Evolutionary conservation across 345 rosid species (phyloP).

Genomic region (Populus tremula): DNA sequence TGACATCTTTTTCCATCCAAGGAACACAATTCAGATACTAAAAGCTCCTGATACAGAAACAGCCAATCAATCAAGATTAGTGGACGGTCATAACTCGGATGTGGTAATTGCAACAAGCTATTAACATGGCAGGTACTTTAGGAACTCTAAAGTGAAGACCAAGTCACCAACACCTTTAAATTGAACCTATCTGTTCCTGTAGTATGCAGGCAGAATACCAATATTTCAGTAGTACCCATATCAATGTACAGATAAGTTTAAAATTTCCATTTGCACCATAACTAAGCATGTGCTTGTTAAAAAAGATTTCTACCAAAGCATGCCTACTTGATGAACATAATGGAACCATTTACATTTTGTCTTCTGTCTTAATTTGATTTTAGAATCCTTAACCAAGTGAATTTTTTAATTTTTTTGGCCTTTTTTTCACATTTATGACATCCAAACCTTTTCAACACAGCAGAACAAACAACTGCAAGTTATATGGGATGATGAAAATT

Average conservation of each 20-base stretch:
- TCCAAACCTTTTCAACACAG: background rate
- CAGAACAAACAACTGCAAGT: background rate
- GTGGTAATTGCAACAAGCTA: background rate
- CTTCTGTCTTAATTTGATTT: background rate
- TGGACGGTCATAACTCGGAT: background rate
- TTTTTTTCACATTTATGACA: background rate
- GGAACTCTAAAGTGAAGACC: background rate
- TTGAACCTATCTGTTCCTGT: background rate
- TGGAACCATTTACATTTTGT: background rate
- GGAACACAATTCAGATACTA: constrained; percentile 64
- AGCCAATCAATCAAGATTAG: background rate
- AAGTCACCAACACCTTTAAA: background rate
- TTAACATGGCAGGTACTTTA: background rate
- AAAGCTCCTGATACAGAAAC: constrained; percentile 44
- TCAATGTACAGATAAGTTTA: background rate
- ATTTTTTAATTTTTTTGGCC: background rate
- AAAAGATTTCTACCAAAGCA: background rate
- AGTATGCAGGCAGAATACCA: background rate
- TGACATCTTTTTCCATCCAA: constrained; percentile 43
- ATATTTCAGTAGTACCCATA: background rate
- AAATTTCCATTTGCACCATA: background rate
- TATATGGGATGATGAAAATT: background rate
- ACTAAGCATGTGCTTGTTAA: no score
- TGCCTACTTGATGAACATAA: background rate
- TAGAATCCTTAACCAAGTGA: background rate